These are phyloP conservation scores for Zelopaecilomyces penicillatus DNA, from an alignment of 2,329 filamentous ascomycete species.

Conservation along the genomic window DNA sequence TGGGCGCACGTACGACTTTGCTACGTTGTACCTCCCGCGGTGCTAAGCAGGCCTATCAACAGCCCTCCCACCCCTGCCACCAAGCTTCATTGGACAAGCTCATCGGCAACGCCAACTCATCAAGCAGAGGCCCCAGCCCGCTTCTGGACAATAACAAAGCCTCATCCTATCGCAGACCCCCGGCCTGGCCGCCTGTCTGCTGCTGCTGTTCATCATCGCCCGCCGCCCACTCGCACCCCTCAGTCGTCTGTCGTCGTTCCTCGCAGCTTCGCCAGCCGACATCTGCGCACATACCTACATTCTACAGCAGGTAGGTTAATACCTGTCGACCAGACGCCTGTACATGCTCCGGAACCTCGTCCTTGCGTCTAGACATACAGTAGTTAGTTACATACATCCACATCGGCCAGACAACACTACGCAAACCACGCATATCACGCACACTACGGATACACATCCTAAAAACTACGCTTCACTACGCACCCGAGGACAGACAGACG, in stretches of 20 bases:
- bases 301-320: neutral
- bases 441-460: neutral
- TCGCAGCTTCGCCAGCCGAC: neutral
- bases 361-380: slow-evolving; percentile 1
- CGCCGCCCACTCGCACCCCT: slow-evolving; percentile 2
- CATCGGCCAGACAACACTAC: neutral
- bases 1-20: too few species aligned
- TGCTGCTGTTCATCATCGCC: slow-evolving; percentile 1
- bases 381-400: neutral
- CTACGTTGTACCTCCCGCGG: too few species aligned
- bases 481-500: too few species aligned
- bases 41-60: too few species aligned
- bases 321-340: neutral
- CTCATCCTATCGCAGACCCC: slow-evolving; percentile 4
- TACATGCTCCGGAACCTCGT: neutral
- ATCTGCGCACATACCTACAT: neutral
- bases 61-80: slow-evolving; percentile 14
- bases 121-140: slow-evolving; percentile 17
- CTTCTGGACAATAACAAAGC: slow-evolving; percentile 28
- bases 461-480: too few species aligned
- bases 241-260: neutral
- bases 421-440: neutral
- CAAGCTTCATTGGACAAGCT: slow-evolving; percentile 26
- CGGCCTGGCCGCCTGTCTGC: slow-evolving; percentile 1
- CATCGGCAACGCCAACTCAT: slow-evolving; percentile 32